phyloP scores from a whole-genome alignment of 148 eudicot genomes.

The Chenopodium berlandieri region DNA sequence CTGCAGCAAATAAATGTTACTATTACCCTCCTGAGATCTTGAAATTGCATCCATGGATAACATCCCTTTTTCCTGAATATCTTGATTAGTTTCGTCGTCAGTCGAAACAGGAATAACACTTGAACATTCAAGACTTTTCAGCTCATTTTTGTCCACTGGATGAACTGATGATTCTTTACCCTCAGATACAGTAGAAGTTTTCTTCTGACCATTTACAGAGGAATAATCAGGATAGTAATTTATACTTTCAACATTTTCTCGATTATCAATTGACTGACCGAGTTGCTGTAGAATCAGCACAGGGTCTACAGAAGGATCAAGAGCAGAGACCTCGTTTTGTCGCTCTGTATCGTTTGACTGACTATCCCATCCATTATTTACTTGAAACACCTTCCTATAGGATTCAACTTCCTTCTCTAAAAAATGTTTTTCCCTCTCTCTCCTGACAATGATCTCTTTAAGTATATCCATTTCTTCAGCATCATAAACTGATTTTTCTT shows the following conservation, averaged over 20 bases:
- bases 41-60: constrained; percentile 26
- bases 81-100: constrained; percentile 25
- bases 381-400: constrained; percentile 51
- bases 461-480: constrained; percentile 91
- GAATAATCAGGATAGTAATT: constrained; percentile 23
- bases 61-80: constrained; percentile 49
- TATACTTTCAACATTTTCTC: constrained; percentile 24
- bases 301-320: constrained; percentile 54
- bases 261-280: constrained; percentile 43
- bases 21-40: constrained; percentile 18
- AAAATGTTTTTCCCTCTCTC: constrained; percentile 76
- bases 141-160: constrained; percentile 27
- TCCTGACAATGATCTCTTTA: constrained; percentile 74
- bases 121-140: constrained; percentile 17
- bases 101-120: constrained; percentile 20
- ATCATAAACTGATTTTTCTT: constrained; percentile 87
- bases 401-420: constrained; percentile 84
- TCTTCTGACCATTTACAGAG: constrained; percentile 27
- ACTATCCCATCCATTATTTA: constrained; percentile 37
- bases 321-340: constrained; percentile 27
- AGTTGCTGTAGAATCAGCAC: constrained; percentile 55
- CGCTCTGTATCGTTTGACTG: constrained; percentile 26
- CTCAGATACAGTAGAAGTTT: constrained; percentile 12
- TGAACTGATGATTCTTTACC: constrained; percentile 19
- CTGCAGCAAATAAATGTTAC: constrained; percentile 17